Base-by-base conservation (phyloP, 257 asterid species). In the Asclepias syriaca region DNA sequence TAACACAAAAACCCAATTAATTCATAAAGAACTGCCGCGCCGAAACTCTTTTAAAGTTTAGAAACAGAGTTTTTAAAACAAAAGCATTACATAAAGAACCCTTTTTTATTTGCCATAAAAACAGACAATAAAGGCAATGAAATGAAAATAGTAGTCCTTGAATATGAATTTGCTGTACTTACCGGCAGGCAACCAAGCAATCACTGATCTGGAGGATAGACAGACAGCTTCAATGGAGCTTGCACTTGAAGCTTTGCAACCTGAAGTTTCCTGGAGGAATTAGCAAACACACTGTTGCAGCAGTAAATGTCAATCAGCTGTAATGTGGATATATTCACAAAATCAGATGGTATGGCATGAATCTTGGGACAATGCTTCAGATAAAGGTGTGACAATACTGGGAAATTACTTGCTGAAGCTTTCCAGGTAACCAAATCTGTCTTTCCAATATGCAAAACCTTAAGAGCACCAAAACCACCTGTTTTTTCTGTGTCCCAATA, bases 331-430 rank as follows among this genome's bases (percentile, higher is more conserved):
- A 78, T 66, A 8, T 77, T 76, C 0, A 77, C 76, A 6, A 85
- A 70, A 51, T 71, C 77, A 5, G 34, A 8, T 6, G 89, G 89
- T 9, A 85, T 70, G 49, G 56, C 84, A 8, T 32, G 64, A 14
- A 85, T 82, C 8, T 56, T 22, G 65, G 77, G 78, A 43, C 87
- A 85, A 66, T 77, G 74, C 58, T 56, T 57, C 12, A 85, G 74
- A 71, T 12, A 72, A n/a, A 85, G 79, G 27, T 19, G 29, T 27
- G 66, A 54, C 10, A 85, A 82, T 16, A 53, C 22, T 0, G 86
- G 90, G 57, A 85, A 84, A 70, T 80, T 53, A 72, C 50, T 73
- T 10, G 60, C 80, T 8, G 79, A 67, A 68, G 86, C 86, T 16
- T 11, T 14, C 82, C 82, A 78, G 18, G n/a, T 12, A 14, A 22